phyloP scores from a whole-genome alignment of 2,329 filamentous ascomycete genomes.

The Nemania sp. region DNA sequence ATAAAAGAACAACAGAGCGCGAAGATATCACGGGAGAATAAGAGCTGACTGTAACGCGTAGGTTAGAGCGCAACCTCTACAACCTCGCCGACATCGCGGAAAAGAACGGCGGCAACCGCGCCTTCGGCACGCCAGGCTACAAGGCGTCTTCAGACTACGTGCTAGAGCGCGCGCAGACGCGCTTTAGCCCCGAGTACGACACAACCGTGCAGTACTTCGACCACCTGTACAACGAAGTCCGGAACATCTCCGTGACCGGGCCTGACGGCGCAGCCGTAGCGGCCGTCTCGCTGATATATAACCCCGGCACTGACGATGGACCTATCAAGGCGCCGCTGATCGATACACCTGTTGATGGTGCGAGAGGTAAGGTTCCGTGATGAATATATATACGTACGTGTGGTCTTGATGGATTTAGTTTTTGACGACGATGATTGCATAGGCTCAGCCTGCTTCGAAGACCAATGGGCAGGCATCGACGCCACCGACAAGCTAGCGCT shows the following conservation, averaged over 20 bases:
- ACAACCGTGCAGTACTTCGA: constrained; percentile 52
- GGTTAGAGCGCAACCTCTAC: constrained; percentile 57
- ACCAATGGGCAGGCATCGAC: constrained; percentile 50
- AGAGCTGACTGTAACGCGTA: constrained; percentile 31
- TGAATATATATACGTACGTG: too few relatives aligned
- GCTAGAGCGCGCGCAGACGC: constrained; percentile 47
- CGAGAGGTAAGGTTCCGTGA: constrained; percentile 27
- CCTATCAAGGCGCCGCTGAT: constrained; percentile 45
- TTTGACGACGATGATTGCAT: background rate
- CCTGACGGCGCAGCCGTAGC: constrained; percentile 50
- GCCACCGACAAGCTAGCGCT: constrained; percentile 49
- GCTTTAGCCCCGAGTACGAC: constrained; percentile 47
- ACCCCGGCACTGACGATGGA: constrained; percentile 46
- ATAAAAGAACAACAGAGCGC: background rate
- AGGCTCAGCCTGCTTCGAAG: constrained; percentile 43
- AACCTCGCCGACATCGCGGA: constrained; percentile 57
- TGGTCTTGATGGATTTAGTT: too few relatives aligned
- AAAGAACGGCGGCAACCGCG: constrained; percentile 61
- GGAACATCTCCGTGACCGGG: constrained; percentile 48
- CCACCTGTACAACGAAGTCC: constrained; percentile 49
- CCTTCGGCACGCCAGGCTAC: constrained; percentile 62
- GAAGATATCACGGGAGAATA: background rate
- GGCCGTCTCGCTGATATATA: constrained; percentile 50
- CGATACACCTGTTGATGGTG: constrained; percentile 43
- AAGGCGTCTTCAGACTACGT: constrained; percentile 61